Evolutionary conservation across 2,329 filamentous ascomycete genomes (phyloP), one percentile per base, ranked within the genome.

Genomic region (Aspergillus eucalypticola): DNA sequence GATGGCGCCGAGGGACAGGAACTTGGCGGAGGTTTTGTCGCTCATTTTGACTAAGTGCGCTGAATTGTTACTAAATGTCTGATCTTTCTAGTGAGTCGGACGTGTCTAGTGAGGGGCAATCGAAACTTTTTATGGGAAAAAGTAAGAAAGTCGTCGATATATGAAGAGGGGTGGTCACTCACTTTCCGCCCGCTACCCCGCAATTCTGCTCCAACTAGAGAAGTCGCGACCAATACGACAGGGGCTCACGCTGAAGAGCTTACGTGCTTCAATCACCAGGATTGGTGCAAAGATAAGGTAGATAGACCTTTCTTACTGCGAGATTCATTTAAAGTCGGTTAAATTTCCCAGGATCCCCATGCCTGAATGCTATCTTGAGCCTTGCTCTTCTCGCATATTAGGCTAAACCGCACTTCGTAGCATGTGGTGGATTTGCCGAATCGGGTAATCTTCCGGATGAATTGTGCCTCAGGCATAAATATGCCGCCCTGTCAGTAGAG

Each of bases 1-100:
- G 65, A 81, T 78, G 54, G 76, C 80, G 27, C 79, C 80, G 25
- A 81, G 68, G 66, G 81, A 80, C 48, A 75, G 77, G 68, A 82
- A 80, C 61, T 61, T 67, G 44, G 54, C 56, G n/a, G 56, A 52
- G 27, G 59, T 59, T 32, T 57, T 44, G 51, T 59, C 56, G 23
- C 48, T 59, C 61, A 63, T 64, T 38, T 41, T 61, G 44, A 41
- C 48, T 41, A 38, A 23, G 3, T 23, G n/a, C 21, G 13, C 32
- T 25, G 27, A 10, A 11, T 25, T 44, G 2, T 17, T 42, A 11
- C 42, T 46, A 3, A 8, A 41, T 49, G 15, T 10, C 32, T 8
- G 39, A 7, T 21, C 48, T 49, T 29, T 10, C 25, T 8, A 41
- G 39, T 17, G 17, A 21, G 19, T 15, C 13, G 6, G 3, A 2